Conservation (phyloP, 805 yeast genomes). For the Cyberlindnera sargentensis region DNA sequence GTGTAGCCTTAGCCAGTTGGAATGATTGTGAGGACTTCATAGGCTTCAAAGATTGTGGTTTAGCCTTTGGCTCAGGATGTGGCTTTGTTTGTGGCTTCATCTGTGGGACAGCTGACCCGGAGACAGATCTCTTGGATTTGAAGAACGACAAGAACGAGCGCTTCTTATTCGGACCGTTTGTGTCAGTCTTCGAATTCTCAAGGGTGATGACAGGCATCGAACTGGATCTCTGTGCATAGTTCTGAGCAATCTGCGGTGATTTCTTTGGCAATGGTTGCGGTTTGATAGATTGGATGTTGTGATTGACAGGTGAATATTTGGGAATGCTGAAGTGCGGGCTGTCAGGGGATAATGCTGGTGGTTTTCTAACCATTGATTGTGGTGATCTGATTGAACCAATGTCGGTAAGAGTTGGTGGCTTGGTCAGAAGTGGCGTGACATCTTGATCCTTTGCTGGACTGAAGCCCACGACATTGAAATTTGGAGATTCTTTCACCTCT, state of each 20-base stretch:
- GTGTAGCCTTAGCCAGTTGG: slow-evolving; percentile 4
- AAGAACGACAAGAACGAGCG: slow-evolving; percentile 19
- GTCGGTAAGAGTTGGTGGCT: not conserved
- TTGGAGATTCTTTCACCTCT: slow-evolving; percentile 2
- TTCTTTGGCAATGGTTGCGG: slow-evolving; percentile 12
- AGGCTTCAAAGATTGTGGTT: not conserved
- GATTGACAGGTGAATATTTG: not conserved
- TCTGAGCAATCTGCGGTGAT: slow-evolving; percentile 4
- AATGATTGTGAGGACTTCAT: slow-evolving; percentile 14
- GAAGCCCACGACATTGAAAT: not conserved
- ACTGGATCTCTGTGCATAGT: slow-evolving; percentile 18
- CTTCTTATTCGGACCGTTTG: slow-evolving; percentile 14
- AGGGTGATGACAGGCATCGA: slow-evolving; percentile 17
- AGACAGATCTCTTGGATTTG: slow-evolving; percentile 15
- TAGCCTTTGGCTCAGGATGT: not conserved
- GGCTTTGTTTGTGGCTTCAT: not conserved
- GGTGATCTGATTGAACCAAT: not conserved
- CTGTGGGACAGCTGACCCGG: slow-evolving; percentile 8
- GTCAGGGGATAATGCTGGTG: not conserved
- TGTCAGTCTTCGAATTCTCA: not conserved
- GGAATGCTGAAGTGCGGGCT: not conserved
- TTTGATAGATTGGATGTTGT: not conserved
- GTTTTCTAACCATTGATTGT: not conserved
- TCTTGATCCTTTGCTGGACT: too few relatives aligned
- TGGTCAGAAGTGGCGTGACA: too few relatives aligned